Percentiles rank a stretch among this genome's conserved stretches.
These are phyloP conservation scores for Drechslera avenae DNA, from an alignment of 2,329 filamentous ascomycete species.

Conservation along the genomic window DNA sequence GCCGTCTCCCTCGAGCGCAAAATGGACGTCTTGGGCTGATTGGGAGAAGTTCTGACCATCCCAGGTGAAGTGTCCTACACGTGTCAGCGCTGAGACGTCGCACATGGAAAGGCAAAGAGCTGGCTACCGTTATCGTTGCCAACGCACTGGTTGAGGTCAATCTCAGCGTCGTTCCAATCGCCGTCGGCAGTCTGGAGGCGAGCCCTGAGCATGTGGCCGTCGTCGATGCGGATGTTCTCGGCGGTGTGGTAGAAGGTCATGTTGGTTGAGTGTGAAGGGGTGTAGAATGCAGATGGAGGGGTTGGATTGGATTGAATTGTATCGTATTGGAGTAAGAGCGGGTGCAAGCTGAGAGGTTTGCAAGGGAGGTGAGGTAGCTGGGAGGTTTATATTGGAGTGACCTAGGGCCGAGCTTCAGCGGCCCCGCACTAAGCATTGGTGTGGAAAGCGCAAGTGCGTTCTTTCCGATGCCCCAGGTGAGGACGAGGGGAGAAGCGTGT, in stretches of 20 bases:
- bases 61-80: slow-evolving; percentile 55
- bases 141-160: slow-evolving; percentile 58
- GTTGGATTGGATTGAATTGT: not conserved
- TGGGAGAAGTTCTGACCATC: slow-evolving; percentile 54
- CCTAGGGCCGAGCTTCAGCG: not conserved
- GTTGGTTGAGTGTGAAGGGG: slow-evolving; percentile 4
- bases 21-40: slow-evolving; percentile 55
- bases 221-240: slow-evolving; percentile 55
- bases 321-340: no score
- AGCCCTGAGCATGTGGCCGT: slow-evolving; percentile 57
- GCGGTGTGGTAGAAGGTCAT: slow-evolving; percentile 57
- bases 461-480: no score
- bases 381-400: slow-evolving; percentile 15
- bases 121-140: slow-evolving; percentile 58
- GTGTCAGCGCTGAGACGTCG: not conserved
- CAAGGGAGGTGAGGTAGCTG: not conserved
- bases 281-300: not conserved
- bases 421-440: not conserved
- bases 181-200: slow-evolving; percentile 51
- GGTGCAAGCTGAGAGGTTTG: not conserved
- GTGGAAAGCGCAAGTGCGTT: not conserved
- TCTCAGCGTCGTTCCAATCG: slow-evolving; percentile 51
- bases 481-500: no score
- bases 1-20: slow-evolving; percentile 58
- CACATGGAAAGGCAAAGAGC: no score